Percentiles rank a stretch among this genome's conserved stretches.
Evolutionary conservation across 768 basidiomycete genomes (phyloP).

Genomic region (Tubosaeta sp.): DNA sequence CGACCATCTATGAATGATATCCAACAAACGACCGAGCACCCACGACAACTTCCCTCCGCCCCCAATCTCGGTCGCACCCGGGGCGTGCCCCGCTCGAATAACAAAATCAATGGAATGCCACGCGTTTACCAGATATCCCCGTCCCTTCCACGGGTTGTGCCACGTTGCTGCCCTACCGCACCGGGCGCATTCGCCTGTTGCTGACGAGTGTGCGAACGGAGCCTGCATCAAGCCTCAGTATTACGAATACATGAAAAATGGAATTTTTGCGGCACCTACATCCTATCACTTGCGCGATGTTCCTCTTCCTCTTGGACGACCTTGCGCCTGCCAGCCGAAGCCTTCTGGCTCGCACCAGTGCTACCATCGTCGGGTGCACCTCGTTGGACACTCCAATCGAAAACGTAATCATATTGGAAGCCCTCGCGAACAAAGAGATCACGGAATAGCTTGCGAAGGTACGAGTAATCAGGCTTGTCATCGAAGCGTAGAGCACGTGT

Average conservation of each 20-base stretch:
- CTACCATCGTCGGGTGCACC: constrained; percentile 62
- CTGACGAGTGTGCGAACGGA: constrained; percentile 83
- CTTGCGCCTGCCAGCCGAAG: constrained; percentile 63
- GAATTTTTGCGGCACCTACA: constrained; percentile 51
- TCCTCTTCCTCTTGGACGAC: constrained; percentile 84
- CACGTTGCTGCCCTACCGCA: constrained; percentile 44
- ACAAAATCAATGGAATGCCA: constrained; percentile 27
- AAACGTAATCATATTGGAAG: constrained; percentile 99
- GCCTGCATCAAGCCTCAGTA: constrained; percentile 43
- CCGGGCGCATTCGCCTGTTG: constrained; percentile 56
- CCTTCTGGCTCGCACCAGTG: constrained; percentile 58
- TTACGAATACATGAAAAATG: constrained; percentile 8
- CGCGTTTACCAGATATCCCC: constrained; percentile 44
- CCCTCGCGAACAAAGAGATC: constrained; percentile 96
- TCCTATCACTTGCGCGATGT: constrained; percentile 74
- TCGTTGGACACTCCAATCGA: constrained; percentile 95
- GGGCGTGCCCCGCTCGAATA: constrained; percentile 37
- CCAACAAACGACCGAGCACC: constrained; percentile 33
- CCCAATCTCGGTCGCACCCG: constrained; percentile 43
- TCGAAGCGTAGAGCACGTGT: constrained; percentile 98
- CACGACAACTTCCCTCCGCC: constrained; percentile 32
- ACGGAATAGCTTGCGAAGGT: constrained; percentile 98
- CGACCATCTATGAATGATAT: constrained; percentile 33
- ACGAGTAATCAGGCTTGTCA: constrained; percentile 99
- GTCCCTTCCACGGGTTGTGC: constrained; percentile 38